phyloP scores from a whole-genome alignment of 2,329 filamentous ascomycete species.

The Alternaria brassicae region DNA sequence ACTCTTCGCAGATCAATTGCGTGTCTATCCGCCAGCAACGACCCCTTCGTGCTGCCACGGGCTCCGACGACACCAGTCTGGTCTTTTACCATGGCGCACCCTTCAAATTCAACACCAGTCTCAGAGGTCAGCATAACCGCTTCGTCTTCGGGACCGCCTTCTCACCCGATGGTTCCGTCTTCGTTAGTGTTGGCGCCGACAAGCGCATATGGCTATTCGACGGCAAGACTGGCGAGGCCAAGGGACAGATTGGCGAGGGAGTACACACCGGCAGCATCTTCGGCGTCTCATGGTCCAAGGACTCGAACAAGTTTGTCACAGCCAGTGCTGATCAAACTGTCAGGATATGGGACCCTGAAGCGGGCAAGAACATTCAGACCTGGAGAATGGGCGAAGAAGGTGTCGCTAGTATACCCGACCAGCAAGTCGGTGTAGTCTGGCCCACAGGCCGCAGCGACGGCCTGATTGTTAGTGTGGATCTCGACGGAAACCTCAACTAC shows the following conservation, averaged over 20 bases:
- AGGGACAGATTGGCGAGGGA: conserved; percentile 77
- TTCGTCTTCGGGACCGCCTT: conserved; percentile 90
- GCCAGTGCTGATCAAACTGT: conserved; percentile 94
- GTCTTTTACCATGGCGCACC: conserved; percentile 94
- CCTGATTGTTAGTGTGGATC: conserved; percentile 86
- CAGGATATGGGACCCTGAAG: conserved; percentile 89
- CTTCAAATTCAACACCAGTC: conserved; percentile 93
- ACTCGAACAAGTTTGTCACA: conserved; percentile 86
- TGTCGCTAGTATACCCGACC: conserved; percentile 74
- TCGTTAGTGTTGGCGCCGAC: conserved; percentile 94
- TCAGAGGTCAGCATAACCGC: conserved; percentile 79
- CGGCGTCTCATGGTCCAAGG: conserved; percentile 85
- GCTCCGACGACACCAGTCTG: conserved; percentile 85
- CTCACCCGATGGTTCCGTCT: conserved; percentile 80
- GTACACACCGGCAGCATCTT: conserved; percentile 94
- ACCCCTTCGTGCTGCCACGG: conserved; percentile 89
- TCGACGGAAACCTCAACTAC: conserved; percentile 91
- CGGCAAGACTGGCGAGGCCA: conserved; percentile 90
- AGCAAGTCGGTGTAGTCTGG: conserved; percentile 95
- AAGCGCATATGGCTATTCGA: conserved; percentile 93
- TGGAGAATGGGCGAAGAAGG: conserved; percentile 86
- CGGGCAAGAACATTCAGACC: conserved; percentile 76
- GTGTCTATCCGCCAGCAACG: conserved; percentile 89
- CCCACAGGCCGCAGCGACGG: conserved; percentile 82
- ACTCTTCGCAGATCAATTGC: conserved; percentile 88